Evolutionary conservation across 495 filamentous ascomycete species (phyloP), one percentile per base, ranked within the genome.

Genomic region (Penicillium steckii): DNA sequence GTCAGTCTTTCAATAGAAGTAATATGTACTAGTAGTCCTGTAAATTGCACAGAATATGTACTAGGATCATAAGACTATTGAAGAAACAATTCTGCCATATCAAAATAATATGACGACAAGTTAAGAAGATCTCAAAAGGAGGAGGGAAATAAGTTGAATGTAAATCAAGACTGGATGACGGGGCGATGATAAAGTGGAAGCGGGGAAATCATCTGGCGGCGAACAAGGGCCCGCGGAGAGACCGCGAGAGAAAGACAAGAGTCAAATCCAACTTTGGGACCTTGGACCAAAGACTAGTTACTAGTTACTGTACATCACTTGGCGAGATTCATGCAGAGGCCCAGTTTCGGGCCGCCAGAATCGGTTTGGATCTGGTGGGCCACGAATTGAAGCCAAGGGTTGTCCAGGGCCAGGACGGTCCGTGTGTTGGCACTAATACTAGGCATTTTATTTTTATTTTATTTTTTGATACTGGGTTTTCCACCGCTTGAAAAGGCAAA

Each of bases 401-500:
- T 26, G 8, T n/a, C 10, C 21, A 38, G 40, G n/a, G 12, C 38
- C 25, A 21, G 24, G 37, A 48, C 25, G 37, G 48, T 49, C 51
- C 48, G 57, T 55, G 44, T 17, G 49, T 30, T 0, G 25, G 12
- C 45, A 41, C 35, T 23, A 43, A n/a, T n/a, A n/a, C n/a, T n/a
- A n/a, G n/a, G n/a, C n/a, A n/a, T n/a, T n/a, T n/a, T n/a, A n/a
- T n/a, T n/a, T n/a, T n/a, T n/a, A n/a, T n/a, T n/a, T n/a, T n/a
- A n/a, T n/a, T n/a, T n/a, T n/a, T n/a, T n/a, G n/a, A n/a, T n/a
- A n/a, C n/a, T n/a, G n/a, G 26, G 38, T 42, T 41, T 50, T 24
- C 40, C 15, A 19, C 25, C 44, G 21, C 60, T 59, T 12, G 49
- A 63, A 62, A 44, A 26, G 56, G 60, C 30, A 60, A 63, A 57